Evolutionary conservation across 169 alveolate species (phyloP).

Genomic region (Plasmodium fragile): DNA sequence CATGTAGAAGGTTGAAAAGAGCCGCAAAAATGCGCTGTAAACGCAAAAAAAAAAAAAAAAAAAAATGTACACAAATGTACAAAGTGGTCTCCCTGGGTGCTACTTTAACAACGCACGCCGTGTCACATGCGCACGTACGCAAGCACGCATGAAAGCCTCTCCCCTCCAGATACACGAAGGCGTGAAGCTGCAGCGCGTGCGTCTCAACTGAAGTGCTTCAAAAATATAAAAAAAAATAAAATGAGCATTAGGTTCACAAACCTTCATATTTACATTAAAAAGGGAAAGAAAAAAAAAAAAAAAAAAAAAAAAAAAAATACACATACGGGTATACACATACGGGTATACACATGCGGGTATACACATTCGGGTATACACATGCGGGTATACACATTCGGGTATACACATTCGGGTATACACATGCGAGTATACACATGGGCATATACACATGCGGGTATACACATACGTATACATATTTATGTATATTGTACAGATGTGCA

Average conservation of each 20-base stretch:
- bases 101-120: not conserved
- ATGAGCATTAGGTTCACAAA: not conserved
- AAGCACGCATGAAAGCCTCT: not conserved
- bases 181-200: not conserved
- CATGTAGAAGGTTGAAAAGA: not conserved
- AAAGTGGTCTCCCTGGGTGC: not conserved
- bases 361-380: not conserved
- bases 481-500: not conserved
- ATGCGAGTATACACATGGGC: no score
- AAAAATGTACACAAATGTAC: not conserved
- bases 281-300: not conserved
- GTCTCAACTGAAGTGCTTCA: not conserved
- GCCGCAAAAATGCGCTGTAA: not conserved
- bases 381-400: not conserved
- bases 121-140: not conserved
- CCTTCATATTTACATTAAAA: slow-evolving; percentile 5
- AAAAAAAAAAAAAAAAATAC: no score
- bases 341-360: not conserved
- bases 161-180: not conserved
- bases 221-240: not conserved
- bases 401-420: not conserved
- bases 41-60: no score
- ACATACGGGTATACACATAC: no score
- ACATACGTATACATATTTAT: not conserved
- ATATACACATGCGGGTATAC: not conserved